Base-by-base conservation (phyloP, 495 filamentous ascomycete species). In the Penicillium argentinense region DNA sequence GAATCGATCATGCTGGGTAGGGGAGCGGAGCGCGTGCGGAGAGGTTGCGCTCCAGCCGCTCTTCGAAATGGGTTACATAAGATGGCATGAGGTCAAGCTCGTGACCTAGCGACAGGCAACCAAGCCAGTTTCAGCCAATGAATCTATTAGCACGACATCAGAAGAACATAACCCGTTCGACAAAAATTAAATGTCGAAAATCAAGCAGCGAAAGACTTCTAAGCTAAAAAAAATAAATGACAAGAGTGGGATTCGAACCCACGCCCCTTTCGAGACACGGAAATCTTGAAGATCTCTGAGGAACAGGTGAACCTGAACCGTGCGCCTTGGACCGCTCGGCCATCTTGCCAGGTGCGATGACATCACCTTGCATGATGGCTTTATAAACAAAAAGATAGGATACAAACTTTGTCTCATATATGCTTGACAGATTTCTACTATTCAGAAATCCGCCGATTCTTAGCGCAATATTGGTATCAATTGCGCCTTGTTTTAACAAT, bases 191-290 rank as follows among this genome's bases (percentile, higher is more conserved):
- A n/a, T n/a, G n/a, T n/a, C n/a, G n/a, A n/a, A n/a, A n/a, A 26
- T 11, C 25, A 5, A 26, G 25, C 5, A 26, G 25, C 25, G 25
- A 26, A 26, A 26, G 13, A 14, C 13, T 3, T 14, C 29, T 7
- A 18, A n/a, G 8, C 2, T 7, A 0, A 14, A n/a, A 33, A 33
- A 33, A 33, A 33, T 0, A 32, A 12, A 49, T 66, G 63, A 64
- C 53, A 64, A 65, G 61, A 62, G 63, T 60, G 62, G 53, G 63
- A 65, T 67, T 67, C 51, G 62, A 67, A 65, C 63, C 51, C 63
- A 62, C 62, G 63, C 62, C 62, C 54, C 54, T 42, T 43, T 38
- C 54, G 54, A 53, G 54, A 57, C 46, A 50, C 50, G 54, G 54
- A 57, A 49, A 28, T 50, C 22, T 57, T 9, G 9, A 36, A 21